These are phyloP conservation scores for Trichoderma semiorbis DNA, from an alignment of 2,329 filamentous ascomycete genomes.

Conservation along the genomic window DNA sequence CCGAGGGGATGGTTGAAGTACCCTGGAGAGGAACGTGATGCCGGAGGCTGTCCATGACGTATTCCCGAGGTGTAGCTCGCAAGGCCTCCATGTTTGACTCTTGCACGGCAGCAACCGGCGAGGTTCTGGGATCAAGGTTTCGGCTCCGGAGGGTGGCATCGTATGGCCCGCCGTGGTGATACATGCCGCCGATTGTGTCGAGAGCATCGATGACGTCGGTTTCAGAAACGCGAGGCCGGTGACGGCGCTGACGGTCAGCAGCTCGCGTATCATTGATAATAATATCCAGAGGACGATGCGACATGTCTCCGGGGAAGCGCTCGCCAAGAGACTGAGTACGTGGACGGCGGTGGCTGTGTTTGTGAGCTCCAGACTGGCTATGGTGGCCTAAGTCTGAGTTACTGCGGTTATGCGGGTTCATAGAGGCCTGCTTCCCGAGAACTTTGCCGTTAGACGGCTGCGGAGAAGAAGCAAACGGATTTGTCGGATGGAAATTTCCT, in stretches of 20 bases:
- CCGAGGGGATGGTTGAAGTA: constrained; percentile 71
- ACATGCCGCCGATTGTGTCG: constrained; percentile 64
- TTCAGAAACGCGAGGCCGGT: constrained; percentile 61
- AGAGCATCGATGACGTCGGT: constrained; percentile 79
- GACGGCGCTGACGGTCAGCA: constrained; percentile 67
- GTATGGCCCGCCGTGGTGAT: constrained; percentile 89
- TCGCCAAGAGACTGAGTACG: constrained; percentile 21
- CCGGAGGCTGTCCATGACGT: constrained; percentile 68
- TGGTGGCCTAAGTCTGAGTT: neutral
- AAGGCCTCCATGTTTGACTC: constrained; percentile 73
- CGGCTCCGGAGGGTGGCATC: constrained; percentile 75
- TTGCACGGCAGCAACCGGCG: constrained; percentile 74
- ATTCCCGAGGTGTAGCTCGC: constrained; percentile 74
- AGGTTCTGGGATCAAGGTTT: constrained; percentile 60
- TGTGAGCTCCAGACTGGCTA: neutral
- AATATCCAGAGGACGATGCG: constrained; percentile 63
- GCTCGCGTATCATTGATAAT: constrained; percentile 59
- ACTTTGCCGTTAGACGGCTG: neutral
- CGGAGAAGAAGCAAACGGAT: constrained; percentile 32
- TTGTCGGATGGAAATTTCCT: constrained; percentile 43
- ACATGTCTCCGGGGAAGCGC: constrained; percentile 62
- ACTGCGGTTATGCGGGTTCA: neutral
- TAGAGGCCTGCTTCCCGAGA: neutral
- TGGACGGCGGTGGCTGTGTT: constrained; percentile 19
- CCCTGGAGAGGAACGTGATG: constrained; percentile 79